Percentiles rank a stretch among this genome's conserved stretches.
phyloP scores from a whole-genome alignment of 345 rosid species.

The Balakata baccata region DNA sequence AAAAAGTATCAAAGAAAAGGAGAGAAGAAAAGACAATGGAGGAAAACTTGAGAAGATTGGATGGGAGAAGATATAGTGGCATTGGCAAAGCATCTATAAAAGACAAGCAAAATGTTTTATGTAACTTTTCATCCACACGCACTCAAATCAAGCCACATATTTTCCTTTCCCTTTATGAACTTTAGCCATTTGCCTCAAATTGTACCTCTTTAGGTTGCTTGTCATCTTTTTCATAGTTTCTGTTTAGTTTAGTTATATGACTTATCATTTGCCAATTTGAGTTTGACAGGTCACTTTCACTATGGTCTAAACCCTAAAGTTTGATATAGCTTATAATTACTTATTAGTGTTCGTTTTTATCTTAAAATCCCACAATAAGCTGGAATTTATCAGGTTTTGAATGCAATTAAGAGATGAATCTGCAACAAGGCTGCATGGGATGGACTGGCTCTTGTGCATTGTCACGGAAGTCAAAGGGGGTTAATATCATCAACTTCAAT shows the following conservation, averaged over 20 bases:
- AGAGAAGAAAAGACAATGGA: slow-evolving; percentile 1
- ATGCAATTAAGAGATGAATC: background rate
- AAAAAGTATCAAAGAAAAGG: background rate
- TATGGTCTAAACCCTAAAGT: no score
- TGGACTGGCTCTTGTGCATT: background rate
- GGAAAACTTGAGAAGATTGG: background rate
- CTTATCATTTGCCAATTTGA: background rate
- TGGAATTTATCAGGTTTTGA: background rate
- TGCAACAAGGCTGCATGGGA: background rate
- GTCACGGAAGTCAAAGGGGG: background rate
- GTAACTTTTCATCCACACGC: slow-evolving; percentile 14
- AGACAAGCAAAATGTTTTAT: slow-evolving; percentile 23
- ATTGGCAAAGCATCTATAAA: slow-evolving; percentile 28
- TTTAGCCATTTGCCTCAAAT: background rate
- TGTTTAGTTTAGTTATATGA: background rate
- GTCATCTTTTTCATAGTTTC: slow-evolving; percentile 1
- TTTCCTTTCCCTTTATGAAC: background rate
- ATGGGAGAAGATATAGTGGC: slow-evolving; percentile 20
- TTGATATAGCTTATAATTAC: background rate
- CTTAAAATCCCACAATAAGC: background rate
- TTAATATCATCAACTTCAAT: background rate
- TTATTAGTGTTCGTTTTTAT: background rate
- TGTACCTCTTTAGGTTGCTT: background rate
- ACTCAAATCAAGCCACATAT: slow-evolving; percentile 10
- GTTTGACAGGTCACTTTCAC: background rate